A percentile compares a stretch with the other conserved stretches of the same genome.
Evolutionary conservation across 306 rosid species (phyloP).

Genomic region (Alnus glutinosa): DNA sequence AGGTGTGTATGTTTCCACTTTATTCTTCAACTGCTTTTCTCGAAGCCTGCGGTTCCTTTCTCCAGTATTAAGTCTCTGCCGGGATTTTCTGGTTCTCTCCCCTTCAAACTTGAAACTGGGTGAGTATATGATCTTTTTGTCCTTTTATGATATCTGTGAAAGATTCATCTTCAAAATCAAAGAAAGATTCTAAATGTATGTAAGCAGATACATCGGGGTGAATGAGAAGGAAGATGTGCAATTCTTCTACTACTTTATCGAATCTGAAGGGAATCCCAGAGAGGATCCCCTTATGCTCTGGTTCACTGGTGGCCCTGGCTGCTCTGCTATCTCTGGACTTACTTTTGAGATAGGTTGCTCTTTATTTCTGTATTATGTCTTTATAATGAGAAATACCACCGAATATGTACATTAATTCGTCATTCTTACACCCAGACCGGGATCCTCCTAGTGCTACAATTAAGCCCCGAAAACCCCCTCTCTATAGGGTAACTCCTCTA

Average conservation of each 20-base stretch:
- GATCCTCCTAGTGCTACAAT: too few relatives aligned
- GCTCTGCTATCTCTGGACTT: slow-evolving; percentile 31
- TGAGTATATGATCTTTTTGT: background rate
- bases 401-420: too few relatives aligned
- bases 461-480: too few relatives aligned
- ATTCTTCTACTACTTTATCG: slow-evolving; percentile 34
- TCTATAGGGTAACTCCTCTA: too few relatives aligned
- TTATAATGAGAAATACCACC: too few relatives aligned
- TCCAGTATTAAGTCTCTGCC: slow-evolving; percentile 15
- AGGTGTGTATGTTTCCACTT: background rate
- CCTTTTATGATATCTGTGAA: background rate
- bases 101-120: slow-evolving; percentile 37
- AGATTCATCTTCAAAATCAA: too few relatives aligned
- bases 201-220: slow-evolving; percentile 23
- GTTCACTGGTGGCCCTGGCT: slow-evolving; percentile 36
- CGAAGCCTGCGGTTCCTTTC: background rate
- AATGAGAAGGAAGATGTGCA: slow-evolving; percentile 28
- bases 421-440: too few relatives aligned
- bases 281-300: slow-evolving; percentile 35
- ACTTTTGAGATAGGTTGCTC: slow-evolving; percentile 28
- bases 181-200: background rate
- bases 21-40: background rate
- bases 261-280: slow-evolving; percentile 30
- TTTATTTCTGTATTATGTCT: background rate
- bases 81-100: slow-evolving; percentile 33